Conservation (phyloP, 2,329 filamentous ascomycete species). For the Pyrenophora tritici-repentis region DNA sequence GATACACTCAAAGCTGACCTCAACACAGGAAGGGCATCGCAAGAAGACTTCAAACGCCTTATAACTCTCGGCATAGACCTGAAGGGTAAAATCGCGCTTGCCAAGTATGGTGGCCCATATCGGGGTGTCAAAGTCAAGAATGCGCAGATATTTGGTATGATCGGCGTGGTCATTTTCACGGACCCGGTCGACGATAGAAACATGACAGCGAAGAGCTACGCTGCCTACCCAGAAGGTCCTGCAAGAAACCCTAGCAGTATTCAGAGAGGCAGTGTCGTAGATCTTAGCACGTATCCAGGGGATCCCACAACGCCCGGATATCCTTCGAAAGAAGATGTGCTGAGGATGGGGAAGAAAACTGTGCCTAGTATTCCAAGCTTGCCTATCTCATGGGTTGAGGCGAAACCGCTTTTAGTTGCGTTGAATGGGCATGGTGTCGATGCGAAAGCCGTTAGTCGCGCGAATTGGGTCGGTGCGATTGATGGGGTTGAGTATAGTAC, state of each 20-base stretch:
- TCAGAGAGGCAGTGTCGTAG: constrained; percentile 58
- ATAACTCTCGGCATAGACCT: constrained; percentile 49
- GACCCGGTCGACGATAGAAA: constrained; percentile 51
- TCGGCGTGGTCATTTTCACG: constrained; percentile 51
- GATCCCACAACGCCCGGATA: constrained; percentile 61
- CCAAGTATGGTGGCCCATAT: constrained; percentile 52
- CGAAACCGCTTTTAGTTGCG: constrained; percentile 77
- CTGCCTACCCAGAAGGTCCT: constrained; percentile 19
- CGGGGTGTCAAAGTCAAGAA: constrained; percentile 56
- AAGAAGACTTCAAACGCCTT: constrained; percentile 52
- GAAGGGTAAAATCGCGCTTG: constrained; percentile 54
- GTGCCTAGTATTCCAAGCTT: constrained; percentile 82
- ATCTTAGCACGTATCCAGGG: constrained; percentile 62
- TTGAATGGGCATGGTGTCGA: constrained; percentile 79
- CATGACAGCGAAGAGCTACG: constrained; percentile 42
- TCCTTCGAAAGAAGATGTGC: constrained; percentile 79
- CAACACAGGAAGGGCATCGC: constrained; percentile 31
- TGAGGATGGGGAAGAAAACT: constrained; percentile 61
- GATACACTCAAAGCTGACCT: background rate
- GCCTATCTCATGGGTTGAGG: constrained; percentile 82
- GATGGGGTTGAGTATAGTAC: constrained; percentile 39
- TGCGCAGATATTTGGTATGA: constrained; percentile 51
- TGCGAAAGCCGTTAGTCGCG: constrained; percentile 42
- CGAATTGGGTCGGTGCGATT: constrained; percentile 40
- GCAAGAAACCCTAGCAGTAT: constrained; percentile 49